Conservation (phyloP, 2,329 filamentous ascomycete genomes). For the Aspergillus ustus region DNA sequence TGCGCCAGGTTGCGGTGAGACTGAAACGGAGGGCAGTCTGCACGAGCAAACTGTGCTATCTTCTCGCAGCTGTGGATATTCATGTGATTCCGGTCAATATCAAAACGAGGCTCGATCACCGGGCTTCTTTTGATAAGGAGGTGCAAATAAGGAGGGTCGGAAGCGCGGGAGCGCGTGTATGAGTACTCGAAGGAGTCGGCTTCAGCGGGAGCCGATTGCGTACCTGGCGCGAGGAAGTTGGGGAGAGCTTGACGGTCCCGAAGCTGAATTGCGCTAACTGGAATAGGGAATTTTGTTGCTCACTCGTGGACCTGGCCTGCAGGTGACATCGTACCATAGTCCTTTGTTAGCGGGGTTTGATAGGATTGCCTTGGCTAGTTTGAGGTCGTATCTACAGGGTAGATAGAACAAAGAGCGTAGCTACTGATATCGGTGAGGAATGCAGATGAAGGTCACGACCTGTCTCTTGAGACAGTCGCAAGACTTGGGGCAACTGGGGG, state of each 20-base stretch:
- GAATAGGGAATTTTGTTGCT: background rate
- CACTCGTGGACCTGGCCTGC: background rate
- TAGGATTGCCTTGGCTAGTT: background rate
- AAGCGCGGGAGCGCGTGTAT: background rate
- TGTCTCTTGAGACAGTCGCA: background rate
- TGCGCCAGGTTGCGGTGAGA: conserved; percentile 12
- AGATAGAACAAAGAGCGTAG: background rate
- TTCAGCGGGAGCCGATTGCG: background rate
- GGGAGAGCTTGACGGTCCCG: background rate
- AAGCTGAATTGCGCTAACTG: background rate
- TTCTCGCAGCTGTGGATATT: background rate
- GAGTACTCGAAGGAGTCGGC: background rate
- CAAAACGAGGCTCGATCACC: background rate
- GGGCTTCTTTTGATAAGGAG: background rate
- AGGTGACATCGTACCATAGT: background rate
- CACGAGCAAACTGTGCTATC: background rate
- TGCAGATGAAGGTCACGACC: background rate
- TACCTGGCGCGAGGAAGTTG: background rate
- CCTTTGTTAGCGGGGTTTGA: background rate
- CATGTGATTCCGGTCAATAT: background rate
- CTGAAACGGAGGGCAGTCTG: background rate
- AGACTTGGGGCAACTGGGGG: conserved; percentile 1
- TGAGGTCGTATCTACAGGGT: background rate
- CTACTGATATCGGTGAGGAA: background rate
- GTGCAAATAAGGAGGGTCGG: background rate